Evolutionary conservation across 2,329 filamentous ascomycete species (phyloP).

Genomic region (Botrytis sinoallii): DNA sequence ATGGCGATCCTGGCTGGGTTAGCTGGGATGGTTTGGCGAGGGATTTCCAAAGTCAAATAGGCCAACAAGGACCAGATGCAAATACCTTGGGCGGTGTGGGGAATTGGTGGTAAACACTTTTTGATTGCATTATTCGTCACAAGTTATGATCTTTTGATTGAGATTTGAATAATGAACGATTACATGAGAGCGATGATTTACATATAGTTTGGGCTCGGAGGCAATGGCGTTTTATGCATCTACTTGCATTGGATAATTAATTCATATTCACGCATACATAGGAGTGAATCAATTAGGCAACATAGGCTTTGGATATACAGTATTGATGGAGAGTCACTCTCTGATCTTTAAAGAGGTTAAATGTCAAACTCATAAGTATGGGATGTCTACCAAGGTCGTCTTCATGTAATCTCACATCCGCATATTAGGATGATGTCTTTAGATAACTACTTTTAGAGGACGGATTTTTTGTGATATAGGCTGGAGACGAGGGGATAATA

Average conservation of each 20-base stretch:
- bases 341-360: not conserved
- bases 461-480: not conserved
- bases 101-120: constrained; percentile 32
- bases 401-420: not conserved
- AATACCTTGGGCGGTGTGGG: constrained; percentile 31
- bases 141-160: not conserved
- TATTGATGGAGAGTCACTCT: not conserved
- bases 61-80: constrained; percentile 18
- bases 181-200: not conserved
- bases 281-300: not conserved
- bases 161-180: not conserved
- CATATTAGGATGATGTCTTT: not conserved
- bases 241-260: not conserved
- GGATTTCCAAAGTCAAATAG: constrained; percentile 34
- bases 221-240: not conserved
- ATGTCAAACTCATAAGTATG: not conserved
- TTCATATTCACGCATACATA: not conserved
- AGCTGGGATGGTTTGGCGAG: constrained; percentile 40
- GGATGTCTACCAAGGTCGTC: not conserved
- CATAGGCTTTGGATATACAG: not conserved
- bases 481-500: not conserved
- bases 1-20: constrained; percentile 36
- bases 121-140: not conserved
- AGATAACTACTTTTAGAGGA: not conserved
- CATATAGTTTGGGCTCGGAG: not conserved